A percentile compares a stretch with the other conserved stretches of the same genome.
These are phyloP conservation scores for Saturnispora ahearnii DNA, from an alignment of 805 yeast species.

Conservation along the genomic window DNA sequence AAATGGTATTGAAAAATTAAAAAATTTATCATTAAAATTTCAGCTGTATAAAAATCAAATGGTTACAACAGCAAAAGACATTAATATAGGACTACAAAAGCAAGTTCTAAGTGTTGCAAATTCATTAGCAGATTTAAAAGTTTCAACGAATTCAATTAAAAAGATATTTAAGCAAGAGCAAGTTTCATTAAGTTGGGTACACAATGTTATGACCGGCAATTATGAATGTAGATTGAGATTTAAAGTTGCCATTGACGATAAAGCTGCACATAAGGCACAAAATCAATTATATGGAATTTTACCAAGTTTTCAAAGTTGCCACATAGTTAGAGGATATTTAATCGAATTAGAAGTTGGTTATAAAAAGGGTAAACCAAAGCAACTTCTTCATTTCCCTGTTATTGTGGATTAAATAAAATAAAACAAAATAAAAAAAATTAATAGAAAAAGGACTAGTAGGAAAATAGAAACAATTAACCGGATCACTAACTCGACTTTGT, in stretches of 20 bases:
- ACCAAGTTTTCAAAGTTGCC: slow-evolving; percentile 15
- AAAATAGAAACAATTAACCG: no score
- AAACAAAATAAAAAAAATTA: not conserved
- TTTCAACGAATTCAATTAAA: slow-evolving; percentile 1
- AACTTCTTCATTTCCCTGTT: slow-evolving; percentile 9
- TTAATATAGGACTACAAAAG: slow-evolving; percentile 12
- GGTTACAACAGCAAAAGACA: slow-evolving; percentile 6
- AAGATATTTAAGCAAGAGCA: slow-evolving; percentile 10
- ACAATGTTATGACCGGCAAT: slow-evolving; percentile 3
- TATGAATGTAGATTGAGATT: slow-evolving; percentile 5
- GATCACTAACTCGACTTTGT: no score
- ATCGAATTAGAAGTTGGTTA: slow-evolving; percentile 10
- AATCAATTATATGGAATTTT: slow-evolving; percentile 8
- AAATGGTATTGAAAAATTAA: slow-evolving; percentile 4
- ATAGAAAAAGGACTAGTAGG: not conserved
- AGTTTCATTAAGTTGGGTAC: slow-evolving; percentile 1
- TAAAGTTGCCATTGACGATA: slow-evolving; percentile 3
- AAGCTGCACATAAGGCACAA: not conserved
- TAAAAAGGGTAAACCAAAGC: slow-evolving; percentile 9
- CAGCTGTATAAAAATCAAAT: slow-evolving; percentile 10
- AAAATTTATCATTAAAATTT: slow-evolving; percentile 10
- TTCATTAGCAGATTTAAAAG: slow-evolving; percentile 6
- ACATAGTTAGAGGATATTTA: slow-evolving; percentile 12
- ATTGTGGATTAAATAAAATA: slow-evolving; percentile 4
- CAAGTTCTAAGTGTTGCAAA: slow-evolving; percentile 8